phyloP scores from a whole-genome alignment of 257 asterid genomes.

The Capsicum chinense region DNA sequence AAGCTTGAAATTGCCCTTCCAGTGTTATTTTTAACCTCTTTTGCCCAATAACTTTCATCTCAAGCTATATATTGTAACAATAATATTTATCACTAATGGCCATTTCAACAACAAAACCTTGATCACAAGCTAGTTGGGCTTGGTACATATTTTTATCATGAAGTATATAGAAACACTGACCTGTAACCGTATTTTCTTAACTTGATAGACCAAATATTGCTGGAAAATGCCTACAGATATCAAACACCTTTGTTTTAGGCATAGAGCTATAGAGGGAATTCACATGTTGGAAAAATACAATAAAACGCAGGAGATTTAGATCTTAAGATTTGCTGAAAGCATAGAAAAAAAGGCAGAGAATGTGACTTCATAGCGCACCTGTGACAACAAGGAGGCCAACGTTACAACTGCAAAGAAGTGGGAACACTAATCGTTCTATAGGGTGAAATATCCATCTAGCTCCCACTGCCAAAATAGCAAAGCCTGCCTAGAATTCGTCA shows the following conservation, averaged over 20 bases:
- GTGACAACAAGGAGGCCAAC: constrained; percentile 75
- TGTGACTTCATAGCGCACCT: constrained; percentile 48
- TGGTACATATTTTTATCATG: not conserved
- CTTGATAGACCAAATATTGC: constrained; percentile 95
- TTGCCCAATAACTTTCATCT: no score
- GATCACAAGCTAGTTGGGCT: not conserved
- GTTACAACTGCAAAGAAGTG: constrained; percentile 85
- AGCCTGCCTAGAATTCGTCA: constrained; percentile 86
- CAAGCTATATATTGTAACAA: no score
- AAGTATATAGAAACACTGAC: constrained; percentile 45
- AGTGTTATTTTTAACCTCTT: not conserved
- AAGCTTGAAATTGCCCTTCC: not conserved
- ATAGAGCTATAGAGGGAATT: constrained; percentile 15
- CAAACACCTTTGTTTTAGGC: not conserved
- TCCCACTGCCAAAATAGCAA: constrained; percentile 86
- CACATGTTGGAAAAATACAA: not conserved
- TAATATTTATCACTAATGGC: not conserved
- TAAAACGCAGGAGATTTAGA: not conserved
- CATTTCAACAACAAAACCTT: constrained; percentile 6
- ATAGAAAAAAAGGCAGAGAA: constrained; percentile 31
- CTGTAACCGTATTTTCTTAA: constrained; percentile 89
- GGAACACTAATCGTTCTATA: constrained; percentile 53
- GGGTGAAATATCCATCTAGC: constrained; percentile 75
- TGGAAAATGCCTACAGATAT: constrained; percentile 72
- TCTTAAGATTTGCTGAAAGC: constrained; percentile 22